phyloP scores from a whole-genome alignment of 352 stramenopile species.

The Pythium pyrilobum region DNA sequence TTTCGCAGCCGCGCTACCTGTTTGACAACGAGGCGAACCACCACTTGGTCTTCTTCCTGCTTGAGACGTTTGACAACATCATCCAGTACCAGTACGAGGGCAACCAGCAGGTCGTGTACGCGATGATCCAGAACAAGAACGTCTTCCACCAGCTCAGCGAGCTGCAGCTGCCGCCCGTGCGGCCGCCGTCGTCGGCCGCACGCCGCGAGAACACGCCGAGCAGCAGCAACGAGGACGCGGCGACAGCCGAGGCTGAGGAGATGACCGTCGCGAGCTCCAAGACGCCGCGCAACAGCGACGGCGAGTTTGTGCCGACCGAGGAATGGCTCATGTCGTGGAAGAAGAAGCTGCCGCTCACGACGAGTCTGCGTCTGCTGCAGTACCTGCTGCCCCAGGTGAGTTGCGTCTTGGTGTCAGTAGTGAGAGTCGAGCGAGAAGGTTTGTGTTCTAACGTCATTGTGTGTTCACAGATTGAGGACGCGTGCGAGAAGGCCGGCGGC shows the following conservation, averaged over 20 bases:
- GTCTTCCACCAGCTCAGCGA: slow-evolving; percentile 91
- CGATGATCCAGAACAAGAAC: slow-evolving; percentile 96
- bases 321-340: slow-evolving; percentile 95
- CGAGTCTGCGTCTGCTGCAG: slow-evolving; percentile 92
- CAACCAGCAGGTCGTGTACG: slow-evolving; percentile 98
- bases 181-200: slow-evolving; percentile 21
- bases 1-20: slow-evolving; percentile 90
- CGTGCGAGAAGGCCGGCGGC: slow-evolving; percentile 70
- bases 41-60: slow-evolving; percentile 93
- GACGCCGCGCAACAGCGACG: slow-evolving; percentile 34
- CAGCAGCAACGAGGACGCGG: slow-evolving; percentile 23
- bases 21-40: slow-evolving; percentile 96
- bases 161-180: slow-evolving; percentile 86
- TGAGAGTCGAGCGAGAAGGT: no score
- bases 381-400: slow-evolving; percentile 90
- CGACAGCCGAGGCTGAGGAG: no score
- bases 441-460: neutral
- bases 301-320: slow-evolving; percentile 85
- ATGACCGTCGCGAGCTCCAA: no score
- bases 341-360: slow-evolving; percentile 93
- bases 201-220: slow-evolving; percentile 4
- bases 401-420: neutral
- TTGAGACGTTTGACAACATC: slow-evolving; percentile 99
- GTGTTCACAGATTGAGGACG: slow-evolving; percentile 48
- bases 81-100: slow-evolving; percentile 98